Percentiles rank a stretch among this genome's conserved stretches.
Conservation (phyloP, 2,329 filamentous ascomycete genomes). For the Tolypocladium inflatum region DNA sequence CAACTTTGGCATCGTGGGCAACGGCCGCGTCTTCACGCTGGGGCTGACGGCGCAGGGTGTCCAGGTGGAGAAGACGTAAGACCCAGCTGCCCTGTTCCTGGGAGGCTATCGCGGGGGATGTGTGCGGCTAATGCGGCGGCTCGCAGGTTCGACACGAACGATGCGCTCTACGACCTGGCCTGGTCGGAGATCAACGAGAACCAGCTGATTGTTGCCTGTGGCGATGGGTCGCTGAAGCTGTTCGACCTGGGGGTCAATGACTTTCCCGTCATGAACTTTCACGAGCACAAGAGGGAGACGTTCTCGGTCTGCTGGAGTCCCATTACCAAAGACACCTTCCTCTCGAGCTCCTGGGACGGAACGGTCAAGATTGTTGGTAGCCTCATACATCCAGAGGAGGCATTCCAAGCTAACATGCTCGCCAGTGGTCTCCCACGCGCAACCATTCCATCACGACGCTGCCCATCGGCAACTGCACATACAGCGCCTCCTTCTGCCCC, state of each 20-base stretch:
- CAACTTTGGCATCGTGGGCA: constrained; percentile 95
- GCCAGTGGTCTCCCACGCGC: constrained; percentile 73
- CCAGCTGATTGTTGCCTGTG: constrained; percentile 79
- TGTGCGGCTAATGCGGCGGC: neutral
- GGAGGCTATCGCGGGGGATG: neutral
- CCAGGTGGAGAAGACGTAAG: constrained; percentile 70
- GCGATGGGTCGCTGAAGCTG: constrained; percentile 89
- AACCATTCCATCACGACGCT: constrained; percentile 70
- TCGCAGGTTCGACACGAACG: constrained; percentile 84
- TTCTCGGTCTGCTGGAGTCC: constrained; percentile 92
- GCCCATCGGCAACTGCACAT: constrained; percentile 88
- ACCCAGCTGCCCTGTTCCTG: neutral
- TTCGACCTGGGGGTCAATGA: constrained; percentile 76
- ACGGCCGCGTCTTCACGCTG: constrained; percentile 80
- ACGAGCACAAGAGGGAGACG: constrained; percentile 87
- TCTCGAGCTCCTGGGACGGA: constrained; percentile 91
- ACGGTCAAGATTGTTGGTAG: constrained; percentile 73
- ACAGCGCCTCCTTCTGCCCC: constrained; percentile 84
- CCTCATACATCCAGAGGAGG: neutral
- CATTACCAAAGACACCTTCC: constrained; percentile 80
- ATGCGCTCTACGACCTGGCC: constrained; percentile 86
- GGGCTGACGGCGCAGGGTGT: constrained; percentile 77
- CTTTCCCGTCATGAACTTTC: constrained; percentile 85
- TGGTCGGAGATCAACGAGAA: constrained; percentile 98
- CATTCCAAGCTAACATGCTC: neutral